These are phyloP conservation scores for Fusarium fujikuroi DNA, from an alignment of 2,329 filamentous ascomycete genomes.

Conservation along the genomic window DNA sequence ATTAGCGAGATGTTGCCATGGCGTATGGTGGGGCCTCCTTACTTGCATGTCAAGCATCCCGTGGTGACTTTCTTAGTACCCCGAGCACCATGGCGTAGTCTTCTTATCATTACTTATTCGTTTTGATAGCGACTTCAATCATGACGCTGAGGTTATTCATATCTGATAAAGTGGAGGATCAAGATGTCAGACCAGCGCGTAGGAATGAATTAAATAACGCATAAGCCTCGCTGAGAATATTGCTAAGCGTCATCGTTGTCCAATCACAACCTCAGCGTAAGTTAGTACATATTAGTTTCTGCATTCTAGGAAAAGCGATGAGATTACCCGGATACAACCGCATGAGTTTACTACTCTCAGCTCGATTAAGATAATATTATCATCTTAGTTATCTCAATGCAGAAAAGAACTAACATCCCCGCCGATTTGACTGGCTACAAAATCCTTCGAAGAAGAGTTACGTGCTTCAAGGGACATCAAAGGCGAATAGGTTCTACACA, in stretches of 20 bases:
- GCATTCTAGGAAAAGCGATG: fast-evolving
- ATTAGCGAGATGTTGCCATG: fast-evolving
- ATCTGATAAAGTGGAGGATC: neutral
- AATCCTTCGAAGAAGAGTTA: too few species aligned
- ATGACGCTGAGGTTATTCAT: too few species aligned
- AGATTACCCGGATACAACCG: fast-evolving
- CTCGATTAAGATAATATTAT: neutral
- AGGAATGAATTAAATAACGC: neutral
- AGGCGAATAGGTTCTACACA: too few species aligned
- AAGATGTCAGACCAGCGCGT: neutral
- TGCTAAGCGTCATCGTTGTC: neutral
- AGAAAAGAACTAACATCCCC: too few species aligned
- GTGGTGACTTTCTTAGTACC: neutral
- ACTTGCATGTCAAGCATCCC: neutral
- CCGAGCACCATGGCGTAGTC: neutral
- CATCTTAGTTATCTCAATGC: neutral
- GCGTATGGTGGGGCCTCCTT: fast-evolving
- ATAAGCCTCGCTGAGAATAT: neutral
- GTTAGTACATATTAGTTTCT: too few species aligned
- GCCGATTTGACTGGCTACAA: too few species aligned
- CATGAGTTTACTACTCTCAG: neutral
- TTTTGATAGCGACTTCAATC: fast-evolving
- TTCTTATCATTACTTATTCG: neutral
- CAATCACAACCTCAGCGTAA: neutral
- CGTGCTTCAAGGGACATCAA: too few species aligned